phyloP scores from a whole-genome alignment of 352 stramenopile genomes.

The Phytophthora capsici region DNA sequence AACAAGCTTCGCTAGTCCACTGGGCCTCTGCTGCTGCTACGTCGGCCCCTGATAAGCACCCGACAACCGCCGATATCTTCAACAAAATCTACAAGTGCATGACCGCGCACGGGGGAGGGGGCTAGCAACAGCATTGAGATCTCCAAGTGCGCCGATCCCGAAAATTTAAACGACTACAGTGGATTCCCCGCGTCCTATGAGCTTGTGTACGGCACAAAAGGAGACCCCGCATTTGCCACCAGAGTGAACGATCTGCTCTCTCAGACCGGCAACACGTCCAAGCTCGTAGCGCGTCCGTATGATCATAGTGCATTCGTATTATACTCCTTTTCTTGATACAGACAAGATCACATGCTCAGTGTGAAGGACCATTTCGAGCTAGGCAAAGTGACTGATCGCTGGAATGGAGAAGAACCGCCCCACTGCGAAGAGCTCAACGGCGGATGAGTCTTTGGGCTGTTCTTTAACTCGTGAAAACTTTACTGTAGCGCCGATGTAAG shows the following conservation, averaged over 20 bases:
- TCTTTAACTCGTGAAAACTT: too few relatives aligned
- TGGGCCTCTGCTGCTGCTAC: not conserved
- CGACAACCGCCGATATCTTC: not conserved
- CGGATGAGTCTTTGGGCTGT: not conserved
- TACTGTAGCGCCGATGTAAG: too few relatives aligned
- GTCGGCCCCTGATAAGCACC: not conserved
- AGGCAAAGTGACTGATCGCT: conserved; percentile 48
- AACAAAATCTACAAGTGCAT: not conserved
- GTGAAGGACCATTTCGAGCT: conserved; percentile 48
- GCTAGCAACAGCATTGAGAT: not conserved
- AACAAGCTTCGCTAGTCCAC: not conserved
- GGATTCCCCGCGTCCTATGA: not conserved
- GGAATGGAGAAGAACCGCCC: not conserved
- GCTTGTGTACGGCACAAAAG: not conserved
- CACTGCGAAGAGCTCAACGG: not conserved
- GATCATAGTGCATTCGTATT: not conserved
- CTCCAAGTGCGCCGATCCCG: not conserved
- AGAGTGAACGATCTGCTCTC: not conserved
- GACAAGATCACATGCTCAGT: not conserved
- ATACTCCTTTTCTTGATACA: not conserved
- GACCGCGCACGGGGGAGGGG: not conserved
- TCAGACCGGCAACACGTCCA: not conserved
- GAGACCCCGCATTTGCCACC: not conserved
- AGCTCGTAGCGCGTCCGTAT: not conserved
- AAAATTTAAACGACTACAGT: not conserved